Conservation (phyloP, 2,329 filamentous ascomycete species). For the Cercospora sp. region DNA sequence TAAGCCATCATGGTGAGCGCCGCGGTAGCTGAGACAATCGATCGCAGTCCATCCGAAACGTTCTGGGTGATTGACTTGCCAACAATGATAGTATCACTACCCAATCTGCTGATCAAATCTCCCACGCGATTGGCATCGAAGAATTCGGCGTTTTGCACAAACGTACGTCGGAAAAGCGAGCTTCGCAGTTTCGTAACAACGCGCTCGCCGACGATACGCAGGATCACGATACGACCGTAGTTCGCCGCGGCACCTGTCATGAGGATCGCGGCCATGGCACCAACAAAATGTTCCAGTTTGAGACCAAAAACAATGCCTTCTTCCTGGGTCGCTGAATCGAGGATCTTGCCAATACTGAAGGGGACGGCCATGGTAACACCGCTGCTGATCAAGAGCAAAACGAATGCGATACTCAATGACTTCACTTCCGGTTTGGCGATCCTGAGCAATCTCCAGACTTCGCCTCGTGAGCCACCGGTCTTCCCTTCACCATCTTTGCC, state of each 20-base stretch:
- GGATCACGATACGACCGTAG: constrained; percentile 88
- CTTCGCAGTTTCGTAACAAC: constrained; percentile 89
- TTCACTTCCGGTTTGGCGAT: constrained; percentile 83
- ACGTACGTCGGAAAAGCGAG: constrained; percentile 86
- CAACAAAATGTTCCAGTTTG: constrained; percentile 83
- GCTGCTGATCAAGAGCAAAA: constrained; percentile 85
- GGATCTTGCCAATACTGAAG: constrained; percentile 92
- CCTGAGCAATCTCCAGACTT: constrained; percentile 84
- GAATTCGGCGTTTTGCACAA: constrained; percentile 97
- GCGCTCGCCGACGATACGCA: constrained; percentile 90
- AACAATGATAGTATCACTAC: constrained; percentile 95
- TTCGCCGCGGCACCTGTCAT: constrained; percentile 85
- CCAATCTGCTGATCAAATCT: constrained; percentile 91
- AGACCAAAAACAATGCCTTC: constrained; percentile 77
- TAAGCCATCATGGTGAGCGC: constrained; percentile 95
- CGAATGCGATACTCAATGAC: constrained; percentile 77
- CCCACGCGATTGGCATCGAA: constrained; percentile 97
- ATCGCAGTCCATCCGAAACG: constrained; percentile 89
- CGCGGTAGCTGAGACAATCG: constrained; percentile 84
- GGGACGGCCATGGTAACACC: constrained; percentile 94
- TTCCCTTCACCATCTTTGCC: constrained; percentile 53
- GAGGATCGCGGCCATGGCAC: constrained; percentile 70
- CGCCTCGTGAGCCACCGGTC: constrained; percentile 60
- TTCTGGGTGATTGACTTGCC: constrained; percentile 99
- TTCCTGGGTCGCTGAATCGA: constrained; percentile 83